Base-by-base conservation (phyloP, 148 eudicot species). In the Cornus suecica region DNA sequence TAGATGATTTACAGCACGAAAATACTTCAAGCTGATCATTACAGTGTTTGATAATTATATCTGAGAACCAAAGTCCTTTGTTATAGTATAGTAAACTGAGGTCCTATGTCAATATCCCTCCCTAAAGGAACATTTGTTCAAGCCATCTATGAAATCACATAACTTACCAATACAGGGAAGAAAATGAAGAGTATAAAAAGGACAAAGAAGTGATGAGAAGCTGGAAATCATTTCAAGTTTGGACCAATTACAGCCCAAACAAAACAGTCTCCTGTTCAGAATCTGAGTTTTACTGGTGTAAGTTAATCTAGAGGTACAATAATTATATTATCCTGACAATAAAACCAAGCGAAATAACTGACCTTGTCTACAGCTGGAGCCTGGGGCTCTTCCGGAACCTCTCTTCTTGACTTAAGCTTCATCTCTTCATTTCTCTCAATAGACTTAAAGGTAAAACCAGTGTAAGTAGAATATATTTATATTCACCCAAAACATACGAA, bases 291-390 rank as follows among this genome's bases (percentile, higher is more conserved):
- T 58, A 58, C 64, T 13, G 10, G 15, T 20, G 24, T 4, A 73
- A 41, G 68, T 37, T 26, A 15, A 62, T 62, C 18, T 62, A 63
- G 41, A 16, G 4, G 18, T 14, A 27, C 22, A 37, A 26, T 27
- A 64, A 23, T 74, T 26, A 10, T 31, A 62, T 18, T 28, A 32
- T 25, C 5, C 18, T 64, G 62, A 13, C 58, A 41, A 74, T 45
- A 73, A 31, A 68, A 31, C 28, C 68, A 42, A 66, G 52, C 26
- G 25, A 51, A 76, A 83, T 68, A 14, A 78, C 85, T 70, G 42
- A 95, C 99, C 99, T 88, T 95, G 84, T 95, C 98, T 73, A 74
- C 86, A 14, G 60, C 86, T 16, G 81, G 86, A 52, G 86, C 72
- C 24, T 37, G 80, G 10, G 90, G 86, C 80, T 88, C 94, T 78